Percentiles rank a stretch among this genome's conserved stretches.
Conservation (phyloP, 2,329 filamentous ascomycete genomes). For the Albifimbria verrucaria region DNA sequence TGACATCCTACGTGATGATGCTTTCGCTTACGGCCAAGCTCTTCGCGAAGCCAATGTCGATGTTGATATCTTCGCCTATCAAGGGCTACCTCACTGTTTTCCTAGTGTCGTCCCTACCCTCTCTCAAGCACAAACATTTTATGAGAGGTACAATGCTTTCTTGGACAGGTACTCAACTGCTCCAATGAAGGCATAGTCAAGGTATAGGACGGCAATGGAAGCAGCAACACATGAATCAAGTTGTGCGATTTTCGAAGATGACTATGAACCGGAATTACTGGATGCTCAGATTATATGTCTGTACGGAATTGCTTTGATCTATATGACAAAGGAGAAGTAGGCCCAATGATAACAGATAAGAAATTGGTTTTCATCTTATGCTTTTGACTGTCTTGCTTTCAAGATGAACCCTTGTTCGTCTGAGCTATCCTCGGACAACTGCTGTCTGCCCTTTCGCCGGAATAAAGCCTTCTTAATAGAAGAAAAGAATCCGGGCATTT, state of each 20-base stretch:
- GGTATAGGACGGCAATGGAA: too few relatives aligned
- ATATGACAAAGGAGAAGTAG: too few relatives aligned
- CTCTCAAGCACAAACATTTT: constrained; percentile 4
- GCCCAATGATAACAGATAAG: too few relatives aligned
- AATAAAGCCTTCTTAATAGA: constrained; percentile 9
- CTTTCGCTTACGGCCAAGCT: constrained; percentile 15
- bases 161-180: not conserved
- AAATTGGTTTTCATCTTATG: too few relatives aligned
- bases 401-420: not conserved
- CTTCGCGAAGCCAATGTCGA: constrained; percentile 10
- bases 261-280: too few relatives aligned
- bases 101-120: not conserved
- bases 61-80: constrained; percentile 13
- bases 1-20: constrained; percentile 17
- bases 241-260: too few relatives aligned
- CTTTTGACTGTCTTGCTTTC: too few relatives aligned
- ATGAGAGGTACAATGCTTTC: constrained; percentile 9
- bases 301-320: too few relatives aligned
- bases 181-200: not conserved
- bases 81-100: constrained; percentile 20
- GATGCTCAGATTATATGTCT: too few relatives aligned
- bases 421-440: constrained; percentile 12
- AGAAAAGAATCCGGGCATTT: constrained; percentile 15
- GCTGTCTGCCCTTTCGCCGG: constrained; percentile 2
- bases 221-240: too few relatives aligned